These are phyloP conservation scores for Aspergillus fructus DNA, from an alignment of 2,329 filamentous ascomycete genomes.

Conservation along the genomic window DNA sequence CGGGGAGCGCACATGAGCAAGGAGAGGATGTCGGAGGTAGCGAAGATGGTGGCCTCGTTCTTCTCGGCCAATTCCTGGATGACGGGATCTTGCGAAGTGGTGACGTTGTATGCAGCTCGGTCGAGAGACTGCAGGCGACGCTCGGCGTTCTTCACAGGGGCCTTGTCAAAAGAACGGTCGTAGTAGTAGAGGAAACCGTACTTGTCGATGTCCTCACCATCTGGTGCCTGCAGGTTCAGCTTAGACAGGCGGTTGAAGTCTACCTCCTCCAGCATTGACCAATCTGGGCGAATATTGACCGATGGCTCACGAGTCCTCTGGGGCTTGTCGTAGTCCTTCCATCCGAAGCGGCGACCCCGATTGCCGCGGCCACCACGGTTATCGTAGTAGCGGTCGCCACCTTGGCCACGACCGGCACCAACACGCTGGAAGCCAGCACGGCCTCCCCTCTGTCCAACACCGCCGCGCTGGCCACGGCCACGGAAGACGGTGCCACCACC, in stretches of 20 bases:
- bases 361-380: conserved; percentile 69
- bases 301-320: conserved; percentile 93
- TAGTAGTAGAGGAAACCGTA: conserved; percentile 99
- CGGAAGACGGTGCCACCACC: conserved; percentile 89
- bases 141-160: conserved; percentile 83
- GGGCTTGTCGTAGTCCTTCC: conserved; percentile 99
- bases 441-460: conserved; percentile 66
- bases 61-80: conserved; percentile 97
- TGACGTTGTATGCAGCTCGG: conserved; percentile 96
- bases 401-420: conserved; percentile 66
- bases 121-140: conserved; percentile 85
- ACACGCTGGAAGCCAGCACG: conserved; percentile 73
- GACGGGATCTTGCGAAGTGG: conserved; percentile 90
- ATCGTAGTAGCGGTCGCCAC: conserved; percentile 67
- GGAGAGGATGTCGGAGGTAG: conserved; percentile 93
- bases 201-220: conserved; percentile 90
- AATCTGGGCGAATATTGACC: conserved; percentile 93
- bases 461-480: conserved; percentile 73
- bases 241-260: conserved; percentile 95
- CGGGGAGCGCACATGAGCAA: conserved; percentile 99
- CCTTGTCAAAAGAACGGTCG: conserved; percentile 92
- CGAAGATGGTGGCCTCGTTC: conserved; percentile 94
- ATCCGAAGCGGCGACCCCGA: conserved; percentile 84
- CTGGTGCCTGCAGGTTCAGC: conserved; percentile 91
- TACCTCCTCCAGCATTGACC: conserved; percentile 95